Base-by-base conservation (phyloP, 78 protist species). In the Salpingoeca rosetta region DNA sequence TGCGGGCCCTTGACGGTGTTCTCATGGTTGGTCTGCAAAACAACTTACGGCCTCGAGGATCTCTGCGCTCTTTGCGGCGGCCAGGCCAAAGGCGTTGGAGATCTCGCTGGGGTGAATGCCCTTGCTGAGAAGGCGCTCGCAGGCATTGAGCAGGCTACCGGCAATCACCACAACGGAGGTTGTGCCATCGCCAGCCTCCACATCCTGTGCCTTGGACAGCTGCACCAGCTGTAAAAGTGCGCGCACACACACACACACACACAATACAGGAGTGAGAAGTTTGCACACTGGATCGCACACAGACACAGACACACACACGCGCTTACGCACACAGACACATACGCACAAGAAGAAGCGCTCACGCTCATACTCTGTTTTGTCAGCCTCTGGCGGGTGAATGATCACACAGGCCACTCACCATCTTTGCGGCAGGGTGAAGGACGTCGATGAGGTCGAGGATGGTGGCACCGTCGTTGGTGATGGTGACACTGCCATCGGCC, bases 131-230 rank as follows among this genome's bases (percentile, higher is more conserved):
- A 92, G 84, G 22, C 2, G 0, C 84, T 88, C 85, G 31, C 80
- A 3, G 22, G 90, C 92, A 41, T 31, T 36, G 28, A 98, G 90
- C 44, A 98, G 82, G 37, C 97, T 80, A 17, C 99, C 99, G 31
- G 96, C 93, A 38, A 98, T 80, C 28, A 98, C 99, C 31, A 96
- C 97, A 0, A 98, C 99, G n/a, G 98, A 89, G 36, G 99, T 99
- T 1, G 99, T 99, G 45, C 99, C 99, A 84, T 99, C 99, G 7
- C 99, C 99, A 0, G 99, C 99, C 91, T 98, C 99, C 73, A 97
- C 89, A 79, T 99, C 99, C 90, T 99, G 99, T 10, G 99, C 96
- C 79, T 92, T 84, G 43, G 98, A 92, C 44, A 99, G 85, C 83
- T 98, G 99, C 57, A 97, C 98, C 26, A 98, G 92, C 98, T 95